Base-by-base conservation (phyloP, 495 filamentous ascomycete genomes). In the Aspergillus conjunctus region DNA sequence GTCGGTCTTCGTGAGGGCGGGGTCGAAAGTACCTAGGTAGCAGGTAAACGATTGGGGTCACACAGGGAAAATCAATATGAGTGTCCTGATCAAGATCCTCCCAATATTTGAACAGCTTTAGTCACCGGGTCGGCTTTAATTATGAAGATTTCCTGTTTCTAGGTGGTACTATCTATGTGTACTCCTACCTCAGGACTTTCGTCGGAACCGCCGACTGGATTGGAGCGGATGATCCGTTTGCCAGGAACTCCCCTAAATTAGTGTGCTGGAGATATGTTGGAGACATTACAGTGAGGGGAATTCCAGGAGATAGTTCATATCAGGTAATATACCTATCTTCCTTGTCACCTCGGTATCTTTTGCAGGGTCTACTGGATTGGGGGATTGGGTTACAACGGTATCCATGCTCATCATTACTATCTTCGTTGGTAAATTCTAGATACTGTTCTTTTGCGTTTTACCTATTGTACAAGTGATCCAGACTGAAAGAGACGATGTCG, bases 121-220 rank as follows among this genome's bases (percentile, higher is more conserved):
- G 26, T 26, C 26, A 26, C 26, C 26, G 26, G 26, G 26, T 26
- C 5, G 5, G 26, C 5, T 41, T n/a, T 11, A 11, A 41, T n/a
- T 41, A 41, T 7, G 9, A 11, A 9, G 1, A 41, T 14, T 41
- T 11, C 12, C 11, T 41, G 15, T n/a, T 41, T 41, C 6, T n/a
- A n/a, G 37, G 37, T 41, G 37, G 37, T 41, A 41, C 37, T 14
- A 41, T 41, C 37, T 14, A 41, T 41, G 3, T n/a, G 37, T 9
- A 14, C 15, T n/a, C n/a, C n/a, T n/a, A n/a, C n/a, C n/a, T 41
- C 4, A n/a, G 11, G 7, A 41, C 37, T 41, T 41, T 26, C 26
- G 37, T 54, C 52, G 52, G 52, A 54, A 21, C 34, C 12, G 34
- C 52, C 52, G 52, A 41, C 18, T 44, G 12, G 17, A 48, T 20